A percentile compares a stretch with the other conserved stretches of the same genome.
Conservation (phyloP, 2,329 filamentous ascomycete genomes). For the Neocucurbitaria cava region DNA sequence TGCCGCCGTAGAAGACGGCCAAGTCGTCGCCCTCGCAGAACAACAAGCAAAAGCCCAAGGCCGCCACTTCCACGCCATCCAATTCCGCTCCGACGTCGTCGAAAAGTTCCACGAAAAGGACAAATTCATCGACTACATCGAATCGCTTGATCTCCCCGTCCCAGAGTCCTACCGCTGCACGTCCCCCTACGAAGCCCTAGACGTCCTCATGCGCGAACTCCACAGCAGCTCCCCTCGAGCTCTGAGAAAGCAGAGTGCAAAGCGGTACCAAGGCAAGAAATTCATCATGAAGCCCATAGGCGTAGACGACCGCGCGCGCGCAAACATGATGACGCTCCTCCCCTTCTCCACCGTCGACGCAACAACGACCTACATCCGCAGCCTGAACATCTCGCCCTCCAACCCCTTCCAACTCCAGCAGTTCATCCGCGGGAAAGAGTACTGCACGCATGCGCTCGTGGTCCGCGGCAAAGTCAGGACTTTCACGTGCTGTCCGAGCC, state of each 20-base stretch:
- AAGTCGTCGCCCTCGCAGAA: slow-evolving; percentile 58
- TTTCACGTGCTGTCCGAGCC: slow-evolving; percentile 71
- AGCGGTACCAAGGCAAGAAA: slow-evolving; percentile 43
- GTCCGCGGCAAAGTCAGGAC: slow-evolving; percentile 69
- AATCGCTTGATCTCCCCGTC: slow-evolving; percentile 50
- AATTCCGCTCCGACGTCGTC: slow-evolving; percentile 66
- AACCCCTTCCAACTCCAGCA: slow-evolving; percentile 74
- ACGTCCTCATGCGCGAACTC: slow-evolving; percentile 53
- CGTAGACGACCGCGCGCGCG: slow-evolving; percentile 66
- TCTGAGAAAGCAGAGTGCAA: slow-evolving; percentile 10
- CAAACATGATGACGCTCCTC: slow-evolving; percentile 68
- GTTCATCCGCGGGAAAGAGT: slow-evolving; percentile 68
- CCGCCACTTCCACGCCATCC: slow-evolving; percentile 67
- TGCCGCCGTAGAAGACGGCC: slow-evolving; percentile 70
- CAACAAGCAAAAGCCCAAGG: slow-evolving; percentile 58
- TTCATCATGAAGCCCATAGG: slow-evolving; percentile 74
- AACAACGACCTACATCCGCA: slow-evolving; percentile 63
- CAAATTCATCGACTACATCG: slow-evolving; percentile 67
- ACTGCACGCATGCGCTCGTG: slow-evolving; percentile 74
- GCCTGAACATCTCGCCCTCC: slow-evolving; percentile 61
- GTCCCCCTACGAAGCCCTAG: slow-evolving; percentile 60
- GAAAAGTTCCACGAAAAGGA: slow-evolving; percentile 69
- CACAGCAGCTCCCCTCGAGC: slow-evolving; percentile 6
- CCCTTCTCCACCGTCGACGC: slow-evolving; percentile 61
- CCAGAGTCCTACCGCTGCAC: slow-evolving; percentile 60